Evolutionary conservation across 2,329 filamentous ascomycete species (phyloP), one percentile per base, ranked within the genome.

Genomic region (Tolypocladium inflatum): DNA sequence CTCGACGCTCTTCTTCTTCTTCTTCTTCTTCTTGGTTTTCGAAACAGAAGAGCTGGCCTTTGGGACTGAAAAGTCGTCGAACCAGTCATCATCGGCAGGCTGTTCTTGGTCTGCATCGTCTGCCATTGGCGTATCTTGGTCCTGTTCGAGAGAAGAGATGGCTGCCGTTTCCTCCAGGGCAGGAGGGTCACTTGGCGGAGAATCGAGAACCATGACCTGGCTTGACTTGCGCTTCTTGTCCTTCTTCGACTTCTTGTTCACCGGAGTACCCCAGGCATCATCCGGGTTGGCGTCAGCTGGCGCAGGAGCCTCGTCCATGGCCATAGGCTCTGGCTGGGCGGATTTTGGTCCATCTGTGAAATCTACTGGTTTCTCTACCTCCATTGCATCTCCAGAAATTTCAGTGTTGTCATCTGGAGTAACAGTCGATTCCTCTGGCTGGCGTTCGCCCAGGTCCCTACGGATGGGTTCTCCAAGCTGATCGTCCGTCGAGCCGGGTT

Each of bases 201-300:
- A 39, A 26, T 63, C 60, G 15, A 57, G 38, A n/a, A 56, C 41
- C n/a, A 45, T 45, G 21, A 55, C 35, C 45, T 60, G 60, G 21
- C 54, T 63, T 63, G 65, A 65, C 63, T 65, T 60, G 54, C 56
- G 56, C 55, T 73, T 77, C 67, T 73, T 77, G 51, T 69, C 73
- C 55, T 73, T 73, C 62, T 74, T 73, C 54, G 67, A 65, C 59
- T 72, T 74, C 59, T 69, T 57, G 35, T n/a, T 56, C 15, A 54
- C 57, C 15, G 57, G 43, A 21, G 54, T 37, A 21, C 52, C 57
- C 61, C 61, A 59, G 19, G 41, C 17, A 30, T 61, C 55, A 53
- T 57, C 70, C 37, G 62, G 64, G 7, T 58, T 58, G 45, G 58
- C 58, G 45, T 63, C 64, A 58, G 30, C 57, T 59, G 59, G 61